Evolutionary conservation across 2,329 filamentous ascomycete genomes (phyloP).

Genomic region (Botrytis byssoidea): DNA sequence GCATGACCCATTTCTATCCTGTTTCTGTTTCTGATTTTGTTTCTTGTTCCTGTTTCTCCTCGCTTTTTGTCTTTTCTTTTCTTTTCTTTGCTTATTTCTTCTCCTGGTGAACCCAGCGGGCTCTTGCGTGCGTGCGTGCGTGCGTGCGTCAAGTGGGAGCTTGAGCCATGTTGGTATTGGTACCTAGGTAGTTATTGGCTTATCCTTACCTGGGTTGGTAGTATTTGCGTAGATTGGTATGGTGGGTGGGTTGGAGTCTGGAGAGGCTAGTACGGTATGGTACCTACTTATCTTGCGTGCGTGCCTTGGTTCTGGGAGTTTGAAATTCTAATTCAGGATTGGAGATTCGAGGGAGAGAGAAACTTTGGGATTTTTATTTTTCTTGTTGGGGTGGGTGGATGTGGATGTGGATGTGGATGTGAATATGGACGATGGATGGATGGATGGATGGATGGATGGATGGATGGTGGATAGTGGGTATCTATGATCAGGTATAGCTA

Average conservation of each 20-base stretch:
- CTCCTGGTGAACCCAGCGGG: neutral
- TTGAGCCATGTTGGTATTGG: neutral
- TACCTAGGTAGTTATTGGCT: too few species aligned
- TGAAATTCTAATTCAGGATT: too few species aligned
- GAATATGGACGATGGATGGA: too few species aligned
- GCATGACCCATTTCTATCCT: neutral
- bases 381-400: neutral
- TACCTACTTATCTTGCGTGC: too few species aligned
- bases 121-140: neutral
- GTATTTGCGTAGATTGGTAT: too few species aligned
- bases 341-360: neutral
- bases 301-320: too few species aligned
- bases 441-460: neutral
- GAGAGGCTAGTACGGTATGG: too few species aligned
- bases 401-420: neutral
- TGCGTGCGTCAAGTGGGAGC: neutral
- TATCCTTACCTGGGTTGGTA: neutral
- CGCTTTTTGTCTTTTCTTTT: too few species aligned
- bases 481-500: neutral
- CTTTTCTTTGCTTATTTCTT: neutral
- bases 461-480: neutral
- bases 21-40: neutral
- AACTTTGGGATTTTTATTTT: neutral
- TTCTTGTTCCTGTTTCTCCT: neutral
- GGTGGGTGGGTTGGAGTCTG: too few species aligned